Evolutionary conservation across 306 rosid genomes (phyloP), one percentile per base, ranked within the genome.

Genomic region (peach (Prunus persica)): DNA sequence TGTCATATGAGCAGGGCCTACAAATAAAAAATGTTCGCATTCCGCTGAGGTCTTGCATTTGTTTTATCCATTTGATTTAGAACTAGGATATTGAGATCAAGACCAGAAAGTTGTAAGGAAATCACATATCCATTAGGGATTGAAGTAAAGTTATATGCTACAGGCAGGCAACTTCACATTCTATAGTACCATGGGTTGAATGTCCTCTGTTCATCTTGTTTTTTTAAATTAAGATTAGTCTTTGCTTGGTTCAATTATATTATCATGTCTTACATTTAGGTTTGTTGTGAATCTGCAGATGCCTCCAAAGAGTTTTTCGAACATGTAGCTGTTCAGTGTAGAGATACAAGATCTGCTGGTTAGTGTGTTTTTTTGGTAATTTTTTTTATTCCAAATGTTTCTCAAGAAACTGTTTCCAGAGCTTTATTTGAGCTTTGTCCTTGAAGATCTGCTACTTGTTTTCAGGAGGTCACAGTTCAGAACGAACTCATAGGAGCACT

Each of bases 241-340:
- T 54, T 50, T 76, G 16, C 52, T 65, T 22, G n/a, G 8, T 18
- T 68, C 34, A 67, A 49, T 41, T 27, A 51, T 60, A 18, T 60
- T 43, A 13, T 18, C 38, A 7, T 27, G n/a, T 50, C 38, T 34
- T 16, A 61, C 34, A 22, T 46, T 14, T 16, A 34, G 69, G 71
- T 67, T 76, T 84, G 46, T 75, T 83, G 57, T 74, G 62, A 75
- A 67, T 74, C 18, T 60, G 80, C 87, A 94, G 97, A 94, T 90
- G 97, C 96, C 75, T 82, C 90, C 82, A 94, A 85, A 85, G 91
- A 83, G 0, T 94, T 88, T 83, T 94, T 91, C 45, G 74, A 88
- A 72, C 78, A 81, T 12, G 68, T 73, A 64, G 95, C 96, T 38
- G 84, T 73, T 80, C 79, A 62, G 72, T 86, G 71, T 50, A 75